A percentile compares a stretch with the other conserved stretches of the same genome.
phyloP scores from a whole-genome alignment of 768 basidiomycete species.

The Hemileccinum rubropunctum region DNA sequence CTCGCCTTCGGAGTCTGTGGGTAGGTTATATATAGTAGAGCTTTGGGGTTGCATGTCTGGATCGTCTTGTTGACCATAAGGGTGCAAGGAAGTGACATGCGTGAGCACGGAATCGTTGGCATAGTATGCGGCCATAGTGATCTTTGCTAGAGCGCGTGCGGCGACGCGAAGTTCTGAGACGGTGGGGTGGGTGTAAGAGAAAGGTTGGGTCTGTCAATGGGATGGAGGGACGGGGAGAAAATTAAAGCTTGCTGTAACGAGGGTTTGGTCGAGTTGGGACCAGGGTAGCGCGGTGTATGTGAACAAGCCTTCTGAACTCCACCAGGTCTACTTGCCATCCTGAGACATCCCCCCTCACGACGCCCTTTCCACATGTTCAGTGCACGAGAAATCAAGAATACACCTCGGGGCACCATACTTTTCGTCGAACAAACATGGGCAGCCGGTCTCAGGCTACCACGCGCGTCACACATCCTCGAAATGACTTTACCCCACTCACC shows the following conservation, averaged over 20 bases:
- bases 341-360: slow-evolving; percentile 15
- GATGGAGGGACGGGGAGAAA: slow-evolving; percentile 3
- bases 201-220: not conserved
- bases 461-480: not conserved
- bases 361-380: not conserved
- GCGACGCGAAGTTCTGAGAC: slow-evolving; percentile 6
- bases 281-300: slow-evolving; percentile 27
- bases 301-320: slow-evolving; percentile 19
- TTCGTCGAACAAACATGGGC: not conserved
- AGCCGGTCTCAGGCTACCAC: not conserved
- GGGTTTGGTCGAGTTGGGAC: slow-evolving; percentile 15
- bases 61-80: slow-evolving; percentile 28
- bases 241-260: slow-evolving; percentile 13
- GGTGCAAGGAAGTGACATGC: slow-evolving; percentile 33
- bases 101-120: slow-evolving; percentile 26
- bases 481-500: no score
- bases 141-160: slow-evolving; percentile 12
- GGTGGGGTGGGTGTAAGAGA: slow-evolving; percentile 2
- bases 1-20: slow-evolving; percentile 34
- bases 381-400: not conserved
- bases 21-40: slow-evolving; percentile 31
- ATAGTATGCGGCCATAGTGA: slow-evolving; percentile 32
- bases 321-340: slow-evolving; percentile 20
- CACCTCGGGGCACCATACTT: not conserved
- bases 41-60: slow-evolving; percentile 21